These are phyloP conservation scores for Corymbia maculata DNA, from an alignment of 345 rosid species.

Conservation along the genomic window DNA sequence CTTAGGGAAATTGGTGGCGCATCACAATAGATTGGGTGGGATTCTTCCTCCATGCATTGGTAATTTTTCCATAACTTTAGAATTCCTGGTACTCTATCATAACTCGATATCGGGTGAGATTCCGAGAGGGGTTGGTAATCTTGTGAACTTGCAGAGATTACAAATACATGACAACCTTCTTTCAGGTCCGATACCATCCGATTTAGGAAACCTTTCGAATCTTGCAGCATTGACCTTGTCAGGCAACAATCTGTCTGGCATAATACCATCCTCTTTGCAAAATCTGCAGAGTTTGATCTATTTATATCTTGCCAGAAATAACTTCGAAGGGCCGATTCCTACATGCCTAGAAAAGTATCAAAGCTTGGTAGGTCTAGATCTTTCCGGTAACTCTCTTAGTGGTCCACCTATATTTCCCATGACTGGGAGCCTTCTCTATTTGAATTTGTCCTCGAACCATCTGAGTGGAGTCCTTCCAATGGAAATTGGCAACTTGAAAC, in stretches of 20 bases:
- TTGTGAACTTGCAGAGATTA: not conserved
- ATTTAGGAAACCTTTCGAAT: not conserved
- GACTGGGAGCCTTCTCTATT: rapidly evolving
- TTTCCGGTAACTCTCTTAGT: not conserved
- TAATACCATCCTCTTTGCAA: not conserved
- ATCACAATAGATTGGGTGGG: not conserved
- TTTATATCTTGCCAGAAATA: not conserved
- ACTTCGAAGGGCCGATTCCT: not conserved
- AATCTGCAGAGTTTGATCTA: not conserved
- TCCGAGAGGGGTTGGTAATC: constrained; percentile 4
- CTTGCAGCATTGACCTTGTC: rapidly evolving
- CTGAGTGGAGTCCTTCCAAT: not conserved
- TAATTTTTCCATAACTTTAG: not conserved
- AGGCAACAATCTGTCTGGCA: not conserved
- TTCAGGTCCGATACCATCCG: rapidly evolving
- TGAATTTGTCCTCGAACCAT: not conserved
- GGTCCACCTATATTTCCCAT: not conserved
- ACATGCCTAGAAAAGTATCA: not conserved
- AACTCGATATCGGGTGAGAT: not conserved
- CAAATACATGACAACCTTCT: not conserved
- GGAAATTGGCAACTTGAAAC: not conserved
- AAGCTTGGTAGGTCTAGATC: not conserved
- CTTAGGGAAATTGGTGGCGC: not conserved
- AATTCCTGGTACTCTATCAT: rapidly evolving
- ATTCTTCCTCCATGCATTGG: not conserved